Evolutionary conservation across 163 green algal species (phyloP).

Genomic region (Scenedesmus sp.): DNA sequence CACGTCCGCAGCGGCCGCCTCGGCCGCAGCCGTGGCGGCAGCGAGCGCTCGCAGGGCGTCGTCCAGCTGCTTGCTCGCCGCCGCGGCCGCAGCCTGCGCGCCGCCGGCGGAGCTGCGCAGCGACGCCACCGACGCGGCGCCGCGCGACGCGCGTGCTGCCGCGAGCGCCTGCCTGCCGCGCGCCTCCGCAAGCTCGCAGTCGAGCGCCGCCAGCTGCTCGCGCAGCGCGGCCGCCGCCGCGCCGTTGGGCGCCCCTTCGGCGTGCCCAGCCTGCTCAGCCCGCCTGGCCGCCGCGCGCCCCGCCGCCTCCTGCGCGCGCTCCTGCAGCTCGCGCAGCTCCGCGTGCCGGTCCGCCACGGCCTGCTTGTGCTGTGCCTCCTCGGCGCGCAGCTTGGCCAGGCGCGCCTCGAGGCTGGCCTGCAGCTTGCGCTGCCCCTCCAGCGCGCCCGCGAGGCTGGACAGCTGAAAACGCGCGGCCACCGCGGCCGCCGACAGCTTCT

Average conservation of each 20-base stretch:
- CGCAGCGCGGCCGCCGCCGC: too few relatives aligned
- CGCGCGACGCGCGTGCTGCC: not conserved
- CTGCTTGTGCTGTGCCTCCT: constrained; percentile 23
- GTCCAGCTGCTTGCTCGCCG: not conserved
- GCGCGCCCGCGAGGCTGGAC: too few relatives aligned
- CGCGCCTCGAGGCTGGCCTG: constrained; percentile 9
- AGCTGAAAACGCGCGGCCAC: too few relatives aligned
- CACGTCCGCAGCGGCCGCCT: too few relatives aligned
- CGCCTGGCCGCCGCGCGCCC: not conserved
- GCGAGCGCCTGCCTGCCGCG: not conserved
- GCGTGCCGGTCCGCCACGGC: not conserved
- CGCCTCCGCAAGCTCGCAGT: too few relatives aligned
- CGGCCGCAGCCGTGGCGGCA: too few relatives aligned
- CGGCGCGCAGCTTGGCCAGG: constrained; percentile 18
- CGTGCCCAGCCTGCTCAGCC: too few relatives aligned
- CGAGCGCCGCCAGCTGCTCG: too few relatives aligned
- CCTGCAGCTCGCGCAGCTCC: constrained; percentile 13
- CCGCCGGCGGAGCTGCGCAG: not conserved
- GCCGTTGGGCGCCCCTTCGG: too few relatives aligned
- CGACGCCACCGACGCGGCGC: not conserved
- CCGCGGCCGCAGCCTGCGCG: not conserved
- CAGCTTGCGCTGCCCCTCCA: not conserved
- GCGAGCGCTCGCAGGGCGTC: not conserved
- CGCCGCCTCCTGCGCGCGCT: constrained; percentile 8
- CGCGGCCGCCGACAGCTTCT: too few relatives aligned